Evolutionary conservation across 305 asterid species (phyloP).

Genomic region (Galium porrigens): DNA sequence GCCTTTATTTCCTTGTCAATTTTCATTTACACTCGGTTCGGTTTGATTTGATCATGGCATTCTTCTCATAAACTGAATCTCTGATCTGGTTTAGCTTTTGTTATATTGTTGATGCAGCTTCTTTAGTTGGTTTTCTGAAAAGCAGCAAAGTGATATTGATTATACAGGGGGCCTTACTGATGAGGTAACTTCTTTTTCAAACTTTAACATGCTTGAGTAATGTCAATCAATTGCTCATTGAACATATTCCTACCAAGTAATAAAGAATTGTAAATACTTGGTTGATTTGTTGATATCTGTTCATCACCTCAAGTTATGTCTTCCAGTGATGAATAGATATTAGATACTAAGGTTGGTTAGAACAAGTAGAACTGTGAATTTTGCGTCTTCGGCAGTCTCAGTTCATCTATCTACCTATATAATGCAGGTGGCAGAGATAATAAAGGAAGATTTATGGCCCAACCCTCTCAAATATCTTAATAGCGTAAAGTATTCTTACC

Average conservation of each 20-base stretch:
- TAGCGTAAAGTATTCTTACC: constrained; percentile 17
- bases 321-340: neutral
- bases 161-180: constrained; percentile 31
- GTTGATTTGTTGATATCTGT: neutral
- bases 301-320: neutral
- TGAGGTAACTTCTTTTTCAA: constrained; percentile 26
- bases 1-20: neutral
- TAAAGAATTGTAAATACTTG: neutral
- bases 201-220: neutral
- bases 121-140: constrained; percentile 44
- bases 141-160: constrained; percentile 25
- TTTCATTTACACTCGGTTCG: neutral
- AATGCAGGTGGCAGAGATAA: constrained; percentile 47
- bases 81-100: constrained; percentile 3
- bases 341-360: constrained; percentile 4
- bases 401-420: neutral
- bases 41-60: neutral
- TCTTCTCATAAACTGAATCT: constrained; percentile 2
- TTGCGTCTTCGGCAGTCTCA: neutral
- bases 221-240: neutral
- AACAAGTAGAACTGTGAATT: neutral
- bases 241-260: neutral
- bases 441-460: constrained; percentile 51
- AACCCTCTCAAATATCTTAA: constrained; percentile 34
- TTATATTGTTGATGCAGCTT: constrained; percentile 36